Evolutionary conservation across 2,329 filamentous ascomycete species (phyloP), one percentile per base, ranked within the genome.

Genomic region (Clonostachys rosea): DNA sequence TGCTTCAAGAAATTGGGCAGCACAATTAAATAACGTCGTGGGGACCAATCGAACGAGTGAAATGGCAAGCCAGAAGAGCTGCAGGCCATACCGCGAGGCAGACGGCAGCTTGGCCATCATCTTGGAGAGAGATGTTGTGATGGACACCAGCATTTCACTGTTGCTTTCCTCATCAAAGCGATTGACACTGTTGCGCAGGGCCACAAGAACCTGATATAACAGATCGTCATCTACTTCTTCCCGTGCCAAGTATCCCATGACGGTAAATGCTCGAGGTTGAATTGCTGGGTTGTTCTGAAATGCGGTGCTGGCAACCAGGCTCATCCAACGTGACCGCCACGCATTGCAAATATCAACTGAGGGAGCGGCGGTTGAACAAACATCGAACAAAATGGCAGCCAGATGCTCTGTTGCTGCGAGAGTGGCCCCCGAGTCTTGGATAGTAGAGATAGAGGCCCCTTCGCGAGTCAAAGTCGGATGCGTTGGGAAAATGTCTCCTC

Each of bases 311-410:
- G 84, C 83, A 37, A 87, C 83, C 18, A 87, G 68, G 55, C 83
- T 86, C 84, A 87, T 87, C 84, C 84, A 87, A 17, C 84, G 76
- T 17, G 84, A 83, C 24, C 84, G 77, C 84, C 84, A 87, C 14
- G 79, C 76, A 56, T 87, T 87, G 18, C 82, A 78, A 56, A 84
- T 70, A 54, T 87, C 82, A 9, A 81, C 66, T 1, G 82, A 82
- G 11, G 83, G 79, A 12, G 84, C 83, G 4, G 83, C 83, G 14
- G 84, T 68, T 3, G 75, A 71, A 51, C 80, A 86, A 13, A 84
- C 73, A 49, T 87, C 83, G 44, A 84, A 82, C 16, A 87, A 63
- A 2, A 85, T 62, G 18, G 73, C 73, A 2, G 83, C 82, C 7
- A 87, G 69, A 44, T 74, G 78, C 57, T 87, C 84, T 11, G 79